phyloP scores from a whole-genome alignment of 768 basidiomycete species.

The Cyclocybe cylindracea region DNA sequence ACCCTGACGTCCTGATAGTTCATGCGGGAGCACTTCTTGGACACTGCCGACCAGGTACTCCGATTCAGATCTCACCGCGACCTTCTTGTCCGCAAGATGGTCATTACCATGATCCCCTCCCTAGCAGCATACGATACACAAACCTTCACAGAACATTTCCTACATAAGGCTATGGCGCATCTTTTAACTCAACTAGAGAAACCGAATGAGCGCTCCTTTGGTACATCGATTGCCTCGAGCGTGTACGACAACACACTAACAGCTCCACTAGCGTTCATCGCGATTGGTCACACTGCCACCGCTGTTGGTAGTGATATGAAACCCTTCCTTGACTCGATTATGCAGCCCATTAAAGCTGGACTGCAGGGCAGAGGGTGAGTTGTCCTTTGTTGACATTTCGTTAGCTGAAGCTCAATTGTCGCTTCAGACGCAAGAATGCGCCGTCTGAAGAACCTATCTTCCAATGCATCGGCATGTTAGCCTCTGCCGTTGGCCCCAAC shows the following conservation, averaged over 20 bases:
- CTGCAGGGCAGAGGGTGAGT: conserved; percentile 81
- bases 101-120: conserved; percentile 93
- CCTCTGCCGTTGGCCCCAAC: conserved; percentile 92
- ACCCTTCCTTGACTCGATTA: conserved; percentile 89
- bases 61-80: conserved; percentile 89
- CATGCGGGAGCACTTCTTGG: conserved; percentile 84
- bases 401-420: background rate
- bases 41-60: conserved; percentile 88
- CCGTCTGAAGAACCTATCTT: conserved; percentile 95
- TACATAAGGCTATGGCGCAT: conserved; percentile 94
- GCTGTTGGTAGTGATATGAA: conserved; percentile 96
- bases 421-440: conserved; percentile 77
- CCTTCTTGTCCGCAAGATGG: conserved; percentile 85
- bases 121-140: conserved; percentile 93
- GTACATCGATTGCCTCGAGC: conserved; percentile 41
- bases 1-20: conserved; percentile 47
- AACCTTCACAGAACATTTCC: conserved; percentile 87
- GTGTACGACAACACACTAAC: conserved; percentile 7
- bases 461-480: conserved; percentile 96
- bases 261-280: conserved; percentile 74
- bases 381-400: background rate
- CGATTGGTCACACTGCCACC: conserved; percentile 92
- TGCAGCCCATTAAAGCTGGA: conserved; percentile 87
- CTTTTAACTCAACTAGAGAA: conserved; percentile 87
- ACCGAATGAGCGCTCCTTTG: conserved; percentile 84